Base-by-base conservation (phyloP, 495 filamentous ascomycete species). In the Aspergillus wentii region DNA sequence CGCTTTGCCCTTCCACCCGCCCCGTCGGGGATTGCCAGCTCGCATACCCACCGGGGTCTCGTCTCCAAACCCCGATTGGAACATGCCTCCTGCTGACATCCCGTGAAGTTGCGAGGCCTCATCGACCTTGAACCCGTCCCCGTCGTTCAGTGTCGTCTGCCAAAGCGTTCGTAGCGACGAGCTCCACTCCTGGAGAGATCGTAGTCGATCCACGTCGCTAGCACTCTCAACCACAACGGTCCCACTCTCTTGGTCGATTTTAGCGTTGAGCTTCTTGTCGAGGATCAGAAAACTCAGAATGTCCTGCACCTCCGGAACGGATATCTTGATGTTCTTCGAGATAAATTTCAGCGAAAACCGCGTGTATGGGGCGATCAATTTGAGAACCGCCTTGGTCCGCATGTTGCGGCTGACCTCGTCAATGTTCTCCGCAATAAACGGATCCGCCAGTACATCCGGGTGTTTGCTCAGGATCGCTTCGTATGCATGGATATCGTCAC, bases 381-480 rank as follows among this genome's bases (percentile, higher is more conserved):
- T 96, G 20, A 95, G 67, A 3, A 98, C 81, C 1, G 88, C 92
- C 64, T 94, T 95, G 41, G 90, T 97, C 22, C 92, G 87, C 80
- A 98, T 92, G 64, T 94, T 96, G 10, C 92, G 87, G 32, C 92
- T 98, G 39, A 98, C 92, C 61, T 97, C 92, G 64, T 96, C 92
- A 44, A 98, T 98, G 57, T 98, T 96, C 68, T 96, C 92, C 17
- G 92, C 89, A 47, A 98, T 98, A 71, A 96, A 98, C 0, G 88
- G 83, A 54, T 98, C 92, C 4, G 80, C 80, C 30, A 97, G 64
- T 10, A 98, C 80, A 42, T 98, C 92, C 40, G 79, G 84, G 63
- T 97, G 89, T 49, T 82, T 84, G 56, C 88, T 80, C 14, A 98
- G 69, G 22, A 95, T 86, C 5, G 74, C 78, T 54, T 95, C 88